A percentile compares a stretch with the other conserved stretches of the same genome.
Evolutionary conservation across 2,329 filamentous ascomycete species (phyloP).

Genomic region (Ophiocordyceps sinensis): DNA sequence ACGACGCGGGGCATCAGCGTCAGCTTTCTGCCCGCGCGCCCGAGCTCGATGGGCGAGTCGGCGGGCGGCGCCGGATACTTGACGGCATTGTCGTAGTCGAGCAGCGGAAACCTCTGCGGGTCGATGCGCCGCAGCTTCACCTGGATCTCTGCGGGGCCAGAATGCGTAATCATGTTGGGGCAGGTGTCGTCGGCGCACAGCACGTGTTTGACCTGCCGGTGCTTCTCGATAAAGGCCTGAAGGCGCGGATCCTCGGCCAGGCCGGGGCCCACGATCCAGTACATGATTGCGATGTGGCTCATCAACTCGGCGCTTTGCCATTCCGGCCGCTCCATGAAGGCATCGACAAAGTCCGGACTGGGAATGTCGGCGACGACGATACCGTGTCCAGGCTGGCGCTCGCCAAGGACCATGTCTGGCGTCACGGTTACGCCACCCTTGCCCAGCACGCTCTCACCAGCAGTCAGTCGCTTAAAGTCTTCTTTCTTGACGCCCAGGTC

Average conservation of each 20-base stretch:
- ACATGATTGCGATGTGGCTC: slow-evolving; percentile 49
- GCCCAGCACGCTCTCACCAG: slow-evolving; percentile 48
- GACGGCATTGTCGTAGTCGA: slow-evolving; percentile 44
- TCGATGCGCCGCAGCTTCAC: slow-evolving; percentile 61
- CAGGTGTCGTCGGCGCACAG: slow-evolving; percentile 62
- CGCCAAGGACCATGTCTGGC: slow-evolving; percentile 73
- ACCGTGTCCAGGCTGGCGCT: slow-evolving; percentile 51
- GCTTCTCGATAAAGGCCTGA: slow-evolving; percentile 52
- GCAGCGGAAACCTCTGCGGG: slow-evolving; percentile 55
- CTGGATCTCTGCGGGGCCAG: slow-evolving; percentile 50
- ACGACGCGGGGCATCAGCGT: slow-evolving; percentile 31
- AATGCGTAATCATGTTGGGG: slow-evolving; percentile 60
- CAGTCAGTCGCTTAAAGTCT: slow-evolving; percentile 45
- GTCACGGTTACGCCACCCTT: slow-evolving; percentile 56
- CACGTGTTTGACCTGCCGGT: slow-evolving; percentile 52
- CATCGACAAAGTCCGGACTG: slow-evolving; percentile 51
- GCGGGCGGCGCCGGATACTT: slow-evolving; percentile 8
- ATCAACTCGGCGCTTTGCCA: slow-evolving; percentile 53
- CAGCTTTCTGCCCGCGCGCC: slow-evolving; percentile 28
- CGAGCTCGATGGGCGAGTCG: slow-evolving; percentile 20
- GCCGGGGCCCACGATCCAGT: slow-evolving; percentile 69
- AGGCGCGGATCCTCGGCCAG: slow-evolving; percentile 50
- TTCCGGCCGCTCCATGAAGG: slow-evolving; percentile 56
- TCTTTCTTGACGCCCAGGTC: slow-evolving; percentile 45
- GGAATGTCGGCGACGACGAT: slow-evolving; percentile 73